Conservation (phyloP, 1,284 basidiomycete species). For the Cutaneotrichosporon arboriforme region DNA sequence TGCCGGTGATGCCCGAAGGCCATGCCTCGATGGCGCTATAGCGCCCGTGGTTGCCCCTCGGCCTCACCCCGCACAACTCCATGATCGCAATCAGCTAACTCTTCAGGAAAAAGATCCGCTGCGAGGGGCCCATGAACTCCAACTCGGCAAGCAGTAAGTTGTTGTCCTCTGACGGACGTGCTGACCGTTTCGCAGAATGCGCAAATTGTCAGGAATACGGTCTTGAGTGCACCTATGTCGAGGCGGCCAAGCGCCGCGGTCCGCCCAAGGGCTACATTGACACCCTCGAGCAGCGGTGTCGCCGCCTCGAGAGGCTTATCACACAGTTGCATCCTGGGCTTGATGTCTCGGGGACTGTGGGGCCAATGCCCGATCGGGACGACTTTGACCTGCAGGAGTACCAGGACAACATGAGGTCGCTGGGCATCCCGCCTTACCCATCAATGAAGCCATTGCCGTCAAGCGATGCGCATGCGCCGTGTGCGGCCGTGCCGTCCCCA, state of each 20-base stretch:
- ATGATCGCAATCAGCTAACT: neutral
- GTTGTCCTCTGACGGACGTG: neutral
- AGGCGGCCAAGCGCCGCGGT: constrained; percentile 72
- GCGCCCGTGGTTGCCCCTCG: neutral
- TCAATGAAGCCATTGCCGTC: constrained; percentile 25
- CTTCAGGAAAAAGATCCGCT: constrained; percentile 46
- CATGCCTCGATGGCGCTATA: too few species aligned
- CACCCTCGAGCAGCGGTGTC: constrained; percentile 62
- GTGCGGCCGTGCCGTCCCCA: constrained; percentile 8
- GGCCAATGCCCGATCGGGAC: constrained; percentile 62
- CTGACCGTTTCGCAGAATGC: constrained; percentile 51
- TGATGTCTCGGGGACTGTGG: constrained; percentile 63
- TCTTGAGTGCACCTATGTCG: constrained; percentile 68
- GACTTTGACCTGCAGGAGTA: constrained; percentile 58
- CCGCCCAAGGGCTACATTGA: constrained; percentile 79
- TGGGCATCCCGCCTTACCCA: constrained; percentile 40
- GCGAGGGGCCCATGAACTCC: constrained; percentile 47
- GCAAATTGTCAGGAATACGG: constrained; percentile 71
- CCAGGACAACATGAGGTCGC: constrained; percentile 26
- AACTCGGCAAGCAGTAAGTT: constrained; percentile 31
- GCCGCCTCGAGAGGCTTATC: constrained; percentile 65
- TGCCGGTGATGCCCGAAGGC: neutral
- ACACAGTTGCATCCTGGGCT: constrained; percentile 61
- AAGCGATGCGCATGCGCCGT: neutral
- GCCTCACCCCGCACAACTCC: neutral